Evolutionary conservation across 2,329 filamentous ascomycete species (phyloP).

Genomic region (Cordyceps militaris): DNA sequence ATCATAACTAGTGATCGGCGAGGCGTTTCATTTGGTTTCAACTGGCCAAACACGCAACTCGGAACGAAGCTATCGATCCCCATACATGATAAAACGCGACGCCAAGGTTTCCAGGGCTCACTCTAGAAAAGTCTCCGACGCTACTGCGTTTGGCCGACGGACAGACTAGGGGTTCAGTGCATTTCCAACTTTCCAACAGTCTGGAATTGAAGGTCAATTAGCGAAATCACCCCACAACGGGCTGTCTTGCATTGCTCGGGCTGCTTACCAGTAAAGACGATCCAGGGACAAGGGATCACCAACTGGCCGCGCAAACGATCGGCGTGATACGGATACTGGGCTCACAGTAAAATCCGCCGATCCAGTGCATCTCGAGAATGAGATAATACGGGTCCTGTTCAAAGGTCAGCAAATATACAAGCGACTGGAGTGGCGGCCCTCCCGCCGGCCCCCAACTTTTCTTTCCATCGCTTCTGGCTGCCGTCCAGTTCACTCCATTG

Average conservation of each 20-base stretch:
- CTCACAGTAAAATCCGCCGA: not conserved
- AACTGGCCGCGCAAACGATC: not conserved
- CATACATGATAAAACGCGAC: too few relatives aligned
- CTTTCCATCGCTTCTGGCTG: conserved; percentile 4
- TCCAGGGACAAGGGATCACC: not conserved
- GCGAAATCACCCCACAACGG: not conserved
- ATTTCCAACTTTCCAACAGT: conserved; percentile 1
- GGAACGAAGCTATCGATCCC: too few relatives aligned
- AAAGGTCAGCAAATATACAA: not conserved
- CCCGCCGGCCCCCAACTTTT: conserved; percentile 3
- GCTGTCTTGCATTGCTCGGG: too few relatives aligned
- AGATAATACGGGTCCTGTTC: not conserved
- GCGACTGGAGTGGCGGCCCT: not conserved
- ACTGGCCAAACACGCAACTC: too few relatives aligned
- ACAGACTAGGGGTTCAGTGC: not conserved
- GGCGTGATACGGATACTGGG: not conserved
- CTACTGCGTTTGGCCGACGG: not conserved
- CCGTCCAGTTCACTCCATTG: not conserved
- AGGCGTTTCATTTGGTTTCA: too few relatives aligned
- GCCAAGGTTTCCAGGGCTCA: too few relatives aligned
- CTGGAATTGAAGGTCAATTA: not conserved
- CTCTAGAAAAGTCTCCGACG: not conserved
- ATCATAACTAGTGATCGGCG: too few relatives aligned
- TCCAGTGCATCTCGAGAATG: not conserved
- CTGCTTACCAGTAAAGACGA: too few relatives aligned